Evolutionary conservation across 176 grass and related monocot genomes (phyloP), one percentile per base, ranked within the genome.

Genomic region (Aegilops umbellulata): DNA sequence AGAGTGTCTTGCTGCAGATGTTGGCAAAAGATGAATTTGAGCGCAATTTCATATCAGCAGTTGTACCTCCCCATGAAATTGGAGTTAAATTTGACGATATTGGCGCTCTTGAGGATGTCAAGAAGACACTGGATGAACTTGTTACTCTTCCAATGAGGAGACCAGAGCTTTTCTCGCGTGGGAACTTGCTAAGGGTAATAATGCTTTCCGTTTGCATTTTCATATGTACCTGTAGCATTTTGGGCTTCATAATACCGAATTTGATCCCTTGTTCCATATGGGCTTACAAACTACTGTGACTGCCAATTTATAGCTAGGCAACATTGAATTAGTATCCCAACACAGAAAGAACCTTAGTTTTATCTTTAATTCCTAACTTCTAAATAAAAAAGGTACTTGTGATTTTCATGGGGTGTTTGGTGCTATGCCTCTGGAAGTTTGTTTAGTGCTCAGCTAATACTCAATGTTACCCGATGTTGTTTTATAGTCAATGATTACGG

Each of bases 21-120:
- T 88, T 94, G 76, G 94, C 94, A 60, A 94, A 94, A 91, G 97
- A 99, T 80, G 97, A 99, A 85, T 99, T 87, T 79, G 94, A 99
- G 71, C 88, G 84, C 66, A 92, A 94, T 90, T 98, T 98, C 66
- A 89, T 95, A 73, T 94, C 93, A 67, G 93, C 97, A 31, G 94
- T 98, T 88, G 92, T 98, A 67, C 88, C 97, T 77, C 82, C 97
- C 30, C 89, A 94, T 87, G 94, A 98, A 91, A 91, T 87, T 87
- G 97, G 97, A 75, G 94, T 95, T 38, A 98, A 92, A 79, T 98
- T 95, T 84, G 94, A 94, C 78, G 92, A 99, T 87, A 91, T 99
- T 80, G 97, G 97, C 64, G 97, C 97, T 72, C 93, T 99, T 17
- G 97, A 96, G 82, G 92, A 94, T 86, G 92, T 96, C 42, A 99